These are phyloP conservation scores for Fraxinus sp. DNA, from an alignment of 305 asterid genomes.

Conservation along the genomic window DNA sequence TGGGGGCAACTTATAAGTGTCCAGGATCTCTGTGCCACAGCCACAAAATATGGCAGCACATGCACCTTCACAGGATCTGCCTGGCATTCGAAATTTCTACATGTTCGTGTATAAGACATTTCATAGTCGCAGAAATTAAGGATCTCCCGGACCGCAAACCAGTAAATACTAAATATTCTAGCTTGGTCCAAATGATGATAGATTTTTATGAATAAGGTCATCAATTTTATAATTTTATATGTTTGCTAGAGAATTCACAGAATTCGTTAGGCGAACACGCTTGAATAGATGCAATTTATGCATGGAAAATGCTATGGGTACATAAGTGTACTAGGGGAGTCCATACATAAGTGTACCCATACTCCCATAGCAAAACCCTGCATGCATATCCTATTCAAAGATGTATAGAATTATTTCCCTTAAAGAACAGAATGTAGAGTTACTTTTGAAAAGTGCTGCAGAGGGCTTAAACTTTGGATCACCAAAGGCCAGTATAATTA, in stretches of 20 bases:
- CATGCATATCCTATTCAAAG: neutral
- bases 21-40: neutral
- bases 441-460: neutral
- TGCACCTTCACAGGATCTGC: neutral
- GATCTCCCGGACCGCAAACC: neutral
- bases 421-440: neutral
- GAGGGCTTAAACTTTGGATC: neutral
- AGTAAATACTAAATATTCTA: neutral
- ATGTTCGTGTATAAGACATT: neutral
- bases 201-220: neutral
- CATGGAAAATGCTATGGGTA: neutral
- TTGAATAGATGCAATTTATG: neutral
- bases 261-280: neutral
- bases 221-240: neutral
- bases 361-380: too few species aligned
- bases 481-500: slow-evolving; percentile 21
- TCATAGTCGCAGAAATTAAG: neutral
- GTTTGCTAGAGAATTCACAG: neutral
- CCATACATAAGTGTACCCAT: too few species aligned
- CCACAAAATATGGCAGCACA: neutral
- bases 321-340: too few species aligned
- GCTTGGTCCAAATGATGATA: neutral
- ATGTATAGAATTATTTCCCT: neutral
- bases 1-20: neutral
- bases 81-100: neutral